These are phyloP conservation scores for Aspergillus sp. DNA, from an alignment of 2,329 filamentous ascomycete species.

Conservation along the genomic window DNA sequence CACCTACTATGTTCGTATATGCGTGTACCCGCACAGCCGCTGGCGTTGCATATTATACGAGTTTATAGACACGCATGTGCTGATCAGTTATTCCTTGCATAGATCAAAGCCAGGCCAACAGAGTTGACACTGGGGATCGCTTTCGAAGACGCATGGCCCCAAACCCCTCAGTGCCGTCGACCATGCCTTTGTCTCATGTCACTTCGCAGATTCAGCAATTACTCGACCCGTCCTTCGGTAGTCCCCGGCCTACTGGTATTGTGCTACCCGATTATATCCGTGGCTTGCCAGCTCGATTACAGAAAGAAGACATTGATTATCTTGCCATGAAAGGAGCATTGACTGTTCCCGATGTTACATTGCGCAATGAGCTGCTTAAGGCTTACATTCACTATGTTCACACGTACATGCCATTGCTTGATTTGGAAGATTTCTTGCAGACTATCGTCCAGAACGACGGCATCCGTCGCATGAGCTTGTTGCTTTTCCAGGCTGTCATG, in stretches of 20 bases:
- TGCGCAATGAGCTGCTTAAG: slow-evolving; percentile 79
- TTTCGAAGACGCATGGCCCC: slow-evolving; percentile 47
- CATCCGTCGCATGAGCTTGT: slow-evolving; percentile 70
- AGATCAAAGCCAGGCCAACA: slow-evolving; percentile 34
- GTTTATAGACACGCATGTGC: neutral
- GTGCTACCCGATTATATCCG: slow-evolving; percentile 70
- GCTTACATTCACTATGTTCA: slow-evolving; percentile 88
- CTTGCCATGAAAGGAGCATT: slow-evolving; percentile 81
- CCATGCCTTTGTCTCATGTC: slow-evolving; percentile 36
- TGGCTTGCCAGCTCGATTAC: slow-evolving; percentile 73
- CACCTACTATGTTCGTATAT: slow-evolving; percentile 61
- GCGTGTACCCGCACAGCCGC: neutral
- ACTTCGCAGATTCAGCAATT: slow-evolving; percentile 38
- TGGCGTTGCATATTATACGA: neutral
- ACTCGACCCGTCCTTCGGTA: slow-evolving; percentile 48
- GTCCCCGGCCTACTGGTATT: slow-evolving; percentile 46
- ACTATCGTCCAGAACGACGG: slow-evolving; percentile 67
- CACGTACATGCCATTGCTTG: slow-evolving; percentile 88
- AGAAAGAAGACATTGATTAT: slow-evolving; percentile 78
- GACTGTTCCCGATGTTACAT: slow-evolving; percentile 65
- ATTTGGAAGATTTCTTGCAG: slow-evolving; percentile 59
- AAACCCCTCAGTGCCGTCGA: slow-evolving; percentile 40
- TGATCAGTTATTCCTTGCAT: slow-evolving; percentile 10
- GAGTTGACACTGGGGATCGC: slow-evolving; percentile 51
- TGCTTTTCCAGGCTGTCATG: slow-evolving; percentile 93